phyloP scores from a whole-genome alignment of 2,329 filamentous ascomycete species.

The Cercospora beticola region DNA sequence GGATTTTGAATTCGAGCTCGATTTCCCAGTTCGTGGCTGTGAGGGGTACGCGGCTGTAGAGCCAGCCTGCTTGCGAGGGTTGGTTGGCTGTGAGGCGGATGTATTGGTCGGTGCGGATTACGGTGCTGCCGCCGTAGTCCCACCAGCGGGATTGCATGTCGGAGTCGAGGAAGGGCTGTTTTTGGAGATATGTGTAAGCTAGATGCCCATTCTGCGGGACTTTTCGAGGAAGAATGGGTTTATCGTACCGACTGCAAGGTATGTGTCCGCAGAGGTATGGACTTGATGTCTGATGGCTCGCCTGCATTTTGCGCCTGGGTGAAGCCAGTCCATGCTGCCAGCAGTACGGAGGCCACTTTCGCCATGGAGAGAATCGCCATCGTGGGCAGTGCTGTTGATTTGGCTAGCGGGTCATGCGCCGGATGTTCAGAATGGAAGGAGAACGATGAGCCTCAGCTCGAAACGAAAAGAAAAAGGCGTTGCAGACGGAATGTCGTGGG shows the following conservation, averaged over 20 bases:
- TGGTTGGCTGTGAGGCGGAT: conserved; percentile 89
- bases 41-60: conserved; percentile 89
- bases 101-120: conserved; percentile 76
- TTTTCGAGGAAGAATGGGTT: not conserved
- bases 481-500: not conserved
- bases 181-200: conserved; percentile 1
- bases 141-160: conserved; percentile 99
- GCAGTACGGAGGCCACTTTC: conserved; percentile 32
- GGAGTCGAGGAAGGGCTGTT: conserved; percentile 90
- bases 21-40: conserved; percentile 99
- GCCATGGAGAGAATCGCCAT: conserved; percentile 26
- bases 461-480: conserved; percentile 5
- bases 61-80: conserved; percentile 86
- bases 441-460: conserved; percentile 2
- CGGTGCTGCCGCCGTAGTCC: conserved; percentile 94
- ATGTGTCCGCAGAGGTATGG: conserved; percentile 39
- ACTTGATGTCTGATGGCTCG: conserved; percentile 36
- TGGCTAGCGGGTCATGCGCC: conserved; percentile 7
- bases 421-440: conserved; percentile 2
- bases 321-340: conserved; percentile 35
- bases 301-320: conserved; percentile 26
- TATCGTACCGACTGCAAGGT: conserved; percentile 33
- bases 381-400: conserved; percentile 2
- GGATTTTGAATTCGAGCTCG: conserved; percentile 91
- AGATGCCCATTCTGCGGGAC: not conserved